phyloP scores from a whole-genome alignment of 129 eudicot species.

The Mikania micrantha region DNA sequence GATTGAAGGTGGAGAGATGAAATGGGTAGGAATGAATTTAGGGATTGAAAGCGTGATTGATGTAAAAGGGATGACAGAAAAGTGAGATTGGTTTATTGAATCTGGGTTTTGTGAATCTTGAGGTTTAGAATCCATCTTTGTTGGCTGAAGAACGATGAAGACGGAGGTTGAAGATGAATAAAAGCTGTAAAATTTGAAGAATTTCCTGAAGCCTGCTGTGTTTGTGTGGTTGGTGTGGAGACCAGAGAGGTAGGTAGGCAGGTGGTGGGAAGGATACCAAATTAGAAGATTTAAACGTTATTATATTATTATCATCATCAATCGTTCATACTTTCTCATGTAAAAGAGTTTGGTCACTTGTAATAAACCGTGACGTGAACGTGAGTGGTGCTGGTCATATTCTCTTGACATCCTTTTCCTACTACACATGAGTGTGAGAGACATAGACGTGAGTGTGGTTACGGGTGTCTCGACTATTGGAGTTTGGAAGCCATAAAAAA shows the following conservation, averaged over 20 bases:
- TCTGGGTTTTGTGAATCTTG: conserved; percentile 35
- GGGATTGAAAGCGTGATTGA: conserved; percentile 81
- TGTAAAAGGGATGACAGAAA: conserved; percentile 29
- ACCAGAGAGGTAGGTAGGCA: conserved; percentile 5
- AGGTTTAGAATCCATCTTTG: conserved; percentile 36
- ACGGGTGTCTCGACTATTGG: too few species aligned
- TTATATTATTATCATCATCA: neutral
- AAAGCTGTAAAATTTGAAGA: neutral
- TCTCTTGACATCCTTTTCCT: too few species aligned
- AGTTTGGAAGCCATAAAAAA: too few species aligned
- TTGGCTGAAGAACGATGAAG: neutral
- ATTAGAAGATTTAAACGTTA: neutral
- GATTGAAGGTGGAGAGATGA: conserved; percentile 43
- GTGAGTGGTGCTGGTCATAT: too few species aligned
- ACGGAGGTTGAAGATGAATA: conserved; percentile 11
- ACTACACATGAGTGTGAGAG: too few species aligned
- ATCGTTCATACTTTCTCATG: too few species aligned
- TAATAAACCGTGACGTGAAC: too few species aligned
- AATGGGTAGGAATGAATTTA: conserved; percentile 49
- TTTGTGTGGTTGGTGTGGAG: conserved; percentile 18
- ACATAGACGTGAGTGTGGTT: too few species aligned
- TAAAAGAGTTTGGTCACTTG: too few species aligned
- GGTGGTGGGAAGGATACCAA: conserved; percentile 20
- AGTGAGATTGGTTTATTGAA: conserved; percentile 27
- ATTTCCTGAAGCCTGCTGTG: neutral